Evolutionary conservation across 306 rosid genomes (phyloP), one percentile per base, ranked within the genome.

Genomic region (Vigna nakashimae): DNA sequence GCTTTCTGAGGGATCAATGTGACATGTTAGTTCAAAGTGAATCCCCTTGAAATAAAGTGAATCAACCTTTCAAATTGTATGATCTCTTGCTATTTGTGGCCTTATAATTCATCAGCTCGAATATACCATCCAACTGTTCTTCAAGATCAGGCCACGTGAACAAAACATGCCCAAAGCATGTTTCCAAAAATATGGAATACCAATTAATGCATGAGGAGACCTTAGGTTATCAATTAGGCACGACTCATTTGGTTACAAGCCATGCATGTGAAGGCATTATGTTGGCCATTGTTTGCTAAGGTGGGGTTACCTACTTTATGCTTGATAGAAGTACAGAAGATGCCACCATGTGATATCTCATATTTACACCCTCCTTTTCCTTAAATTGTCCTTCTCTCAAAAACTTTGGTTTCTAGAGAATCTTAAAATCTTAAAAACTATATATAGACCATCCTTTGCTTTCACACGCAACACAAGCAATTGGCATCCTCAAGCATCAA

Each of bases 321-420:
- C 75, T 32, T 49, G 34, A 68, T 10, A 52, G 42, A 36, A 36
- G 42, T 62, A 20, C 38, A 7, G 22, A 30, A 65, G 65, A 84
- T 79, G 63, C 60, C 15, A 67, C 65, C 87, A 69, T 22, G 84
- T 87, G 90, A 75, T 24, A 68, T 45, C 57, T 51, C 18, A 17
- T 46, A 14, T 22, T 8, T 12, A 14, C 62, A 48, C 60, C 30
- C 45, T 56, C 18, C 40, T 24, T 34, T 34, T 4, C 36, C 12
- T 57, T 57, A 30, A 57, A 22, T 8, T 3, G 38, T 57, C n/a
- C 0, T 12, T 24, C 3, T 24, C 28, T 28, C 26, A 38, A 4
- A 0, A 1, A 5, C 22, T 9, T 24, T 24, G 36, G 8, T 6
- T 40, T 40, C 10, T 9, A 7, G 11, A 4, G 30, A 20, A 57